phyloP scores from a whole-genome alignment of 768 basidiomycete genomes.

The Lyophyllum atratum region DNA sequence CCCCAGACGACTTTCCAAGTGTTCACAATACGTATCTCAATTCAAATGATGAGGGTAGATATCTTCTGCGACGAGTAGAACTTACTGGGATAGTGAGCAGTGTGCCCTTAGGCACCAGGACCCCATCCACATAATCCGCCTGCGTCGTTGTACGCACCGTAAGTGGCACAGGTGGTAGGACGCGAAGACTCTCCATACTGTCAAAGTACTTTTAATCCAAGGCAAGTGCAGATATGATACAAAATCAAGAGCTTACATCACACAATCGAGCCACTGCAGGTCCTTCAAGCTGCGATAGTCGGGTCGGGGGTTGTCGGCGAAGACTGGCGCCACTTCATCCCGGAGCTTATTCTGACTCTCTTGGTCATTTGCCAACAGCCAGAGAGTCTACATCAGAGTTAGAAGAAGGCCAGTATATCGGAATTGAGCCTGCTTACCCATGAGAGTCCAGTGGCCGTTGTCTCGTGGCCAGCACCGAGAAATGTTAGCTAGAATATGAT shows the following conservation, averaged over 20 bases:
- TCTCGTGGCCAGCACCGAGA: constrained; percentile 49
- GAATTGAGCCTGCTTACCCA: constrained; percentile 37
- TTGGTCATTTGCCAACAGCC: constrained; percentile 54
- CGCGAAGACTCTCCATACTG: constrained; percentile 45
- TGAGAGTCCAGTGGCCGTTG: constrained; percentile 46
- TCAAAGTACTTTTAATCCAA: background rate
- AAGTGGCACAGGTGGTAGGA: constrained; percentile 44
- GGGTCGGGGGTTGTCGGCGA: constrained; percentile 33
- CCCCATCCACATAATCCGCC: constrained; percentile 43
- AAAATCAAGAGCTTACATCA: constrained; percentile 30
- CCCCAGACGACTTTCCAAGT: constrained; percentile 53
- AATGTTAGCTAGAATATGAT: constrained; percentile 40
- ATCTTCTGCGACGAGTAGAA: background rate
- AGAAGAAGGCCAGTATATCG: background rate
- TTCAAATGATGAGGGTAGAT: background rate
- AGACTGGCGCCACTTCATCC: constrained; percentile 47
- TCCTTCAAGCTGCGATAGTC: constrained; percentile 43
- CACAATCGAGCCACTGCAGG: constrained; percentile 41
- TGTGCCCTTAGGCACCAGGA: constrained; percentile 48
- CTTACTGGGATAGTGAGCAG: constrained; percentile 41
- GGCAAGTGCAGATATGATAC: background rate
- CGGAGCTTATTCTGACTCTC: constrained; percentile 53
- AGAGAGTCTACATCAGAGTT: constrained; percentile 39
- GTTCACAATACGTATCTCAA: constrained; percentile 50
- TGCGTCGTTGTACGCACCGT: constrained; percentile 38